Evolutionary conservation across 148 eudicot genomes (phyloP).

Genomic region (Arctostaphylos glauca): DNA sequence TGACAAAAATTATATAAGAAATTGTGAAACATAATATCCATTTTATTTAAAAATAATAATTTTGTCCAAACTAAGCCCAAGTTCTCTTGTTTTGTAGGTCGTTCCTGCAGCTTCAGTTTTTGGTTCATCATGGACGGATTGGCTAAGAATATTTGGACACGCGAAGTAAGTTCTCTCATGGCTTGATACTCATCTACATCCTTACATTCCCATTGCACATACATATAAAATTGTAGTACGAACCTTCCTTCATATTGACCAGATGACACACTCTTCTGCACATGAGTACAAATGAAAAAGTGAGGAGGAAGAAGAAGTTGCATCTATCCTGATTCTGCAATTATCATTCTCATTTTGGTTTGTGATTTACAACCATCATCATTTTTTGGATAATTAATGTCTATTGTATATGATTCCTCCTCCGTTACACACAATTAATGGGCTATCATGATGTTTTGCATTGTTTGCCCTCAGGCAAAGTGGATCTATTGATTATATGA

Average conservation of each 20-base stretch:
- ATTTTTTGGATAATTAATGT: not conserved
- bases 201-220: not conserved
- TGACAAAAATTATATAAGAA: no score
- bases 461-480: constrained; percentile 47
- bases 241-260: not conserved
- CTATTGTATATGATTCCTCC: not conserved
- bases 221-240: not conserved
- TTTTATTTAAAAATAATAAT: no score
- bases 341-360: not conserved
- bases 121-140: constrained; percentile 84
- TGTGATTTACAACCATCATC: not conserved
- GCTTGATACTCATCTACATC: not conserved
- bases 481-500: constrained; percentile 61
- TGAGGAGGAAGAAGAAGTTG: not conserved
- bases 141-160: constrained; percentile 80
- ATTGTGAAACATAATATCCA: no score
- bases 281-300: not conserved
- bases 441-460: constrained; percentile 9
- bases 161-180: constrained; percentile 48
- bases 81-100: constrained; percentile 41
- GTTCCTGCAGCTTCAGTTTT: constrained; percentile 84
- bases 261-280: not conserved
- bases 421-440: not conserved
- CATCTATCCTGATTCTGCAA: not conserved
- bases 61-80: not conserved